These are phyloP conservation scores for Nitzschia sp. DNA, from an alignment of 108 stramenopile genomes.

Conservation along the genomic window DNA sequence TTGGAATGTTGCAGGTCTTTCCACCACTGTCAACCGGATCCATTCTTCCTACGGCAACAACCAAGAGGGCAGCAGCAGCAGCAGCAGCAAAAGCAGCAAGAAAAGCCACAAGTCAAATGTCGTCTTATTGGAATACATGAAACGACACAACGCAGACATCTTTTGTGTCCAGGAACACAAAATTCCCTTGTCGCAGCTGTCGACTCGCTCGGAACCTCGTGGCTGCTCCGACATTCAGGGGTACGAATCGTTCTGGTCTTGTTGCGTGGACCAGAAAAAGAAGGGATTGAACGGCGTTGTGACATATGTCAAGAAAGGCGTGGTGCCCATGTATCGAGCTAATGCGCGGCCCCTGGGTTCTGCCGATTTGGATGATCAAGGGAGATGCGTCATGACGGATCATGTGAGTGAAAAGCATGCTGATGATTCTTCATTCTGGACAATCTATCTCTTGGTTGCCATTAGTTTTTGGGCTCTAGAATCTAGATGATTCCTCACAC, in stretches of 20 bases:
- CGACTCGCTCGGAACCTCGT: conserved; percentile 63
- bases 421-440: too few relatives aligned
- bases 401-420: too few relatives aligned
- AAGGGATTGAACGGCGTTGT: conserved; percentile 89
- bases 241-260: conserved; percentile 88
- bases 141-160: conserved; percentile 72
- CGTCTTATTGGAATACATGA: conserved; percentile 49
- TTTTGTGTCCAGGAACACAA: conserved; percentile 92
- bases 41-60: conserved; percentile 32
- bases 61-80: too few relatives aligned
- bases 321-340: conserved; percentile 41
- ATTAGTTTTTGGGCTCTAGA: too few relatives aligned
- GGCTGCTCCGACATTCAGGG: conserved; percentile 55
- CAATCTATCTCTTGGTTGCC: too few relatives aligned
- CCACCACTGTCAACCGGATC: conserved; percentile 71
- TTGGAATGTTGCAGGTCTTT: conserved; percentile 92
- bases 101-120: conserved; percentile 16
- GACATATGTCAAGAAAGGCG: conserved; percentile 73
- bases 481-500: too few relatives aligned
- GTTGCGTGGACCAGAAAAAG: conserved; percentile 55
- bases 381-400: conserved; percentile 90
- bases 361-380: conserved; percentile 81
- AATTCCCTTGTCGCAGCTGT: conserved; percentile 66
- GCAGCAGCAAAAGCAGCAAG: too few relatives aligned
- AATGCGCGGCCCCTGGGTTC: conserved; percentile 52